These are phyloP conservation scores for Nymphaea colorata DNA, from an alignment of 164 flowering plant genomes.

Conservation along the genomic window DNA sequence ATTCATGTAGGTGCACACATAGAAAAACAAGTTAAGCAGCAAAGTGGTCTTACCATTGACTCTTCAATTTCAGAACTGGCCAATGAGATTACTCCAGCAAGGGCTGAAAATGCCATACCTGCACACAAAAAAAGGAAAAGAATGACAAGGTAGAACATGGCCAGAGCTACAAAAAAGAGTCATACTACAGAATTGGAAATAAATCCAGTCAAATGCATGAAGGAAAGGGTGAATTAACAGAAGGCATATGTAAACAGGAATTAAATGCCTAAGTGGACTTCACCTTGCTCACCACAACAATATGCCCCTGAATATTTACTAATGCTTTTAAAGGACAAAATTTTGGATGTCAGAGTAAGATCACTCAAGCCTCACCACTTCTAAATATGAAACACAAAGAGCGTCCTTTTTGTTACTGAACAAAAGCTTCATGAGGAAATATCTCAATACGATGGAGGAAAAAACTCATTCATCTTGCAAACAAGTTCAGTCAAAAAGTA, in stretches of 20 bases:
- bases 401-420: no score
- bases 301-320: no score
- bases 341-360: no score
- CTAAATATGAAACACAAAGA: no score
- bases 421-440: no score
- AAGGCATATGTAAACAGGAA: background rate
- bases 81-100: conserved; percentile 72
- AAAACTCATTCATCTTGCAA: no score
- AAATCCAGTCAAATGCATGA: background rate
- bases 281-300: no score
- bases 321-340: no score
- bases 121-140: conserved; percentile 9
- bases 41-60: conserved; percentile 39
- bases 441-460: no score
- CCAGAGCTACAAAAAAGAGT: background rate
- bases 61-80: conserved; percentile 70
- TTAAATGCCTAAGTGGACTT: no score
- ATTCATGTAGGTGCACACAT: background rate
- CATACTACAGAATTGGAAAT: background rate
- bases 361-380: no score
- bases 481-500: no score
- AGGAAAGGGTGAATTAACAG: background rate
- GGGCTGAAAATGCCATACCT: conserved; percentile 87
- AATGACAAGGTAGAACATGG: background rate
- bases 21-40: background rate